Base-by-base conservation (phyloP, 2,329 filamentous ascomycete genomes). In the Verticillium klebahnii region DNA sequence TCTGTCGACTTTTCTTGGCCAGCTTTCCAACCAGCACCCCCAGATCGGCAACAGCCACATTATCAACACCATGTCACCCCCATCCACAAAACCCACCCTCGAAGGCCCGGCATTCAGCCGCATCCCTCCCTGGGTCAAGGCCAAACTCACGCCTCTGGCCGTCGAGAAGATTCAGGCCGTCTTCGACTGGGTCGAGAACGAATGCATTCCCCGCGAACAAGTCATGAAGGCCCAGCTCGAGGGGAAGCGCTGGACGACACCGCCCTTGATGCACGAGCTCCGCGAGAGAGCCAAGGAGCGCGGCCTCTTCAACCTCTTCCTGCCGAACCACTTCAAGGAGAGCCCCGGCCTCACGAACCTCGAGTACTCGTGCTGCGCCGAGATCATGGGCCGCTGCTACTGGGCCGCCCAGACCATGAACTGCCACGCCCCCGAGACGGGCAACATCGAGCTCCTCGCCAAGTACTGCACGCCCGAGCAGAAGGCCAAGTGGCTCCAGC, bases 301-400 rank as follows among this genome's bases (percentile, higher is more conserved):
- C 31, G 94, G 94, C 1, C 82, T 99, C 40, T 99, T 95, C 95
- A 99, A 99, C 78, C 90, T 99, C 88, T 99, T 99, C 82, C 78
- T 99, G 68, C 92, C 95, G 65, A 94, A 91, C 69, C 93, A 97
- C 78, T 98, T 97, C 84, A 91, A 89, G 74, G 92, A 97, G 79
- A 95, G 92, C 1, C 92, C 94, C 25, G 95, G 95, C 31, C 97
- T 92, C 79, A 92, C 88, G 62, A 99, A 98, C 77, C 82, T 98
- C 63, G 95, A 99, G 78, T 99, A 99, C 74, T 94, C 93, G 11
- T 81, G 98, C 70, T 98, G 98, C 93, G 95, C 95, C n/a, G 95
- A 98, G 80, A 91, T 92, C 78, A 82, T 98, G 70, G 95, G 95
- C 65, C 94, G 92, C 79, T 96, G 91, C 67, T 83, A 86, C 73